Conservation (phyloP, 139 green algal genomes). For the Haematococcus sp. region DNA sequence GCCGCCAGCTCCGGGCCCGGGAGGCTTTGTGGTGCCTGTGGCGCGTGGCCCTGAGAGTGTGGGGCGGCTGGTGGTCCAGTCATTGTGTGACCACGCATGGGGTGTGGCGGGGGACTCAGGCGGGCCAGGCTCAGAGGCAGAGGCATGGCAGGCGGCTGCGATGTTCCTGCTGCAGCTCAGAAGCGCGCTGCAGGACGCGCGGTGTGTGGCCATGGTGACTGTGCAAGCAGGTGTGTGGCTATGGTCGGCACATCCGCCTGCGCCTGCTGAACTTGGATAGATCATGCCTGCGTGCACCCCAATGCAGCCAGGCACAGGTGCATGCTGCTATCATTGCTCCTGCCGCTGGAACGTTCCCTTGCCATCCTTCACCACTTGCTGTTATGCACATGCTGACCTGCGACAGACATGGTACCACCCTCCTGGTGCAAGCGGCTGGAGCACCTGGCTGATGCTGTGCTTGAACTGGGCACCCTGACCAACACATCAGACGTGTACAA, state of each 20-base stretch:
- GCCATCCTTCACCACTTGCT: not conserved
- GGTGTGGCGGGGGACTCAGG: not conserved
- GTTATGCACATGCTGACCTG: not conserved
- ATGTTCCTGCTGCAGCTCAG: conserved; percentile 29
- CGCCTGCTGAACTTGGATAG: no score
- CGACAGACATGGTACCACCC: conserved; percentile 21
- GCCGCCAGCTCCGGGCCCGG: not conserved
- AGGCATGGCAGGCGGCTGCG: not conserved
- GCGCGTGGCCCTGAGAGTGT: conserved; percentile 23
- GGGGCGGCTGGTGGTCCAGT: conserved; percentile 57
- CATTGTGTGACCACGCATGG: conserved; percentile 43
- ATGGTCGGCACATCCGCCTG: not conserved
- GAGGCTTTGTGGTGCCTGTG: not conserved
- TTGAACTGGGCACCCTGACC: conserved; percentile 53
- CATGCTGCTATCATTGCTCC: not conserved
- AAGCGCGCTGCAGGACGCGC: conserved; percentile 18
- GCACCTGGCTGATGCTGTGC: conserved; percentile 61
- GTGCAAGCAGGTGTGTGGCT: conserved; percentile 45
- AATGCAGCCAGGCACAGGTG: no score
- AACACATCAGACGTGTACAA: conserved; percentile 56
- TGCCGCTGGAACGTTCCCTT: not conserved
- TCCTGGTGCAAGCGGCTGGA: conserved; percentile 33
- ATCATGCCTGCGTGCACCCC: no score
- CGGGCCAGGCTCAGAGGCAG: not conserved
- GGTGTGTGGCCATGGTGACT: conserved; percentile 42